A percentile compares a stretch with the other conserved stretches of the same genome.
phyloP scores from a whole-genome alignment of 2,329 filamentous ascomycete species.

The Colletotrichum tropicale region DNA sequence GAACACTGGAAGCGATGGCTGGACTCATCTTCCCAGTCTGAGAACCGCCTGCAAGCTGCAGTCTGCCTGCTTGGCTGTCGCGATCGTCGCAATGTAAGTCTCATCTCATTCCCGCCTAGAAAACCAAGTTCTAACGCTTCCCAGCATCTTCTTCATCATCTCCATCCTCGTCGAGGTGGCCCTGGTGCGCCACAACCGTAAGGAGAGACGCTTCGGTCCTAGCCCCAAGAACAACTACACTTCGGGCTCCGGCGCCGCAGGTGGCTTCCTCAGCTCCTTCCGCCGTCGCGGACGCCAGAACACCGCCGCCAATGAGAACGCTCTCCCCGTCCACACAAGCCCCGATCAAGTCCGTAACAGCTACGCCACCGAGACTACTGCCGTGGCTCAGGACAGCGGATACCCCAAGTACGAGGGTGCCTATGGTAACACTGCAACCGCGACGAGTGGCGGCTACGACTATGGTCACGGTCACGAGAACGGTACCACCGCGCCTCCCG shows the following conservation, averaged over 20 bases:
- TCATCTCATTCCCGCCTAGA: neutral
- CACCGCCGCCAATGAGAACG: conserved; percentile 30
- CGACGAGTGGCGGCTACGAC: neutral
- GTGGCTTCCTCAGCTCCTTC: conserved; percentile 37
- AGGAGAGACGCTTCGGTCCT: conserved; percentile 73
- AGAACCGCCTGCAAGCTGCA: conserved; percentile 72
- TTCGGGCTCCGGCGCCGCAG: conserved; percentile 44
- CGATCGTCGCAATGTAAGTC: conserved; percentile 76
- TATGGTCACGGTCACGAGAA: conserved; percentile 10
- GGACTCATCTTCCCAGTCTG: conserved; percentile 52
- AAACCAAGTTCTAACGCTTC: neutral
- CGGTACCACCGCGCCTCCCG: conserved; percentile 16
- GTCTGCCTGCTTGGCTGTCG: conserved; percentile 76
- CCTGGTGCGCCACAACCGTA: conserved; percentile 73
- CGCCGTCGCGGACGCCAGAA: conserved; percentile 35
- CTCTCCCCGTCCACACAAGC: conserved; percentile 43
- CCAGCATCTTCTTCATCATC: conserved; percentile 74
- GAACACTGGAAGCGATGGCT: conserved; percentile 53
- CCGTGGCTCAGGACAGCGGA: conserved; percentile 26
- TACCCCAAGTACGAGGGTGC: conserved; percentile 25
- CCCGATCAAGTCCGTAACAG: conserved; percentile 49
- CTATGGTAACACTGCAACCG: neutral
- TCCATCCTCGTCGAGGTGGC: conserved; percentile 72
- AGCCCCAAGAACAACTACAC: conserved; percentile 61
- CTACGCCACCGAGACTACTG: conserved; percentile 42